These are phyloP conservation scores for Populus hybrid DNA, from an alignment of 441 rosid species.

Conservation along the genomic window DNA sequence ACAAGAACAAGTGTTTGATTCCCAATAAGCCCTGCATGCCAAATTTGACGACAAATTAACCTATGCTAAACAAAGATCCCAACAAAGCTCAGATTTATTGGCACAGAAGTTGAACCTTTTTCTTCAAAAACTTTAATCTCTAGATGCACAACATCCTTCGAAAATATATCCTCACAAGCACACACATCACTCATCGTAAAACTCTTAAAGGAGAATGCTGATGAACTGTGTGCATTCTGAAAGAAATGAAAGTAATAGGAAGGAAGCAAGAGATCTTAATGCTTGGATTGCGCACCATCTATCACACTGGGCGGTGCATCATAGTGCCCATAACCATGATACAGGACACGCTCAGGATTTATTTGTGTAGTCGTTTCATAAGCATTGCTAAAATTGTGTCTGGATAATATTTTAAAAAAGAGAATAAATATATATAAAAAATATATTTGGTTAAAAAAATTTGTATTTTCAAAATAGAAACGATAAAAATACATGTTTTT, in stretches of 20 bases:
- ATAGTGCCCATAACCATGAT: conserved; percentile 64
- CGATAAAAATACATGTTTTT: too few relatives aligned
- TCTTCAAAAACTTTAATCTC: too few relatives aligned
- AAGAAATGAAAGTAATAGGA: background rate
- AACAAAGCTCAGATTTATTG: background rate
- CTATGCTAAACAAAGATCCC: background rate
- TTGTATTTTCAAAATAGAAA: too few relatives aligned
- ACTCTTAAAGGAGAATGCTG: background rate
- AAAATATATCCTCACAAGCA: background rate
- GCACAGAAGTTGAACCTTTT: too few relatives aligned
- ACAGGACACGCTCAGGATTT: conserved; percentile 52
- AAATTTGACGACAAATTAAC: background rate
- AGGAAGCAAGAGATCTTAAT: conserved; percentile 36
- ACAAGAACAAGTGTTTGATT: background rate
- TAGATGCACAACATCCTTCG: background rate
- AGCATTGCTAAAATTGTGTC: too few relatives aligned
- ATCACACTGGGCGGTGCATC: conserved; percentile 41
- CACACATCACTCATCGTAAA: background rate
- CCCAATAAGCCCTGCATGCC: background rate
- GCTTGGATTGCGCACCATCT: conserved; percentile 27
- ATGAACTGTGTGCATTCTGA: background rate
- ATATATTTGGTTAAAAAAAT: too few relatives aligned
- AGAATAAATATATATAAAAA: too few relatives aligned
- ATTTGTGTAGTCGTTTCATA: too few relatives aligned
- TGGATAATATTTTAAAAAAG: too few relatives aligned